phyloP scores from a whole-genome alignment of 2,329 filamentous ascomycete species.

The Verticillium tricorpus region DNA sequence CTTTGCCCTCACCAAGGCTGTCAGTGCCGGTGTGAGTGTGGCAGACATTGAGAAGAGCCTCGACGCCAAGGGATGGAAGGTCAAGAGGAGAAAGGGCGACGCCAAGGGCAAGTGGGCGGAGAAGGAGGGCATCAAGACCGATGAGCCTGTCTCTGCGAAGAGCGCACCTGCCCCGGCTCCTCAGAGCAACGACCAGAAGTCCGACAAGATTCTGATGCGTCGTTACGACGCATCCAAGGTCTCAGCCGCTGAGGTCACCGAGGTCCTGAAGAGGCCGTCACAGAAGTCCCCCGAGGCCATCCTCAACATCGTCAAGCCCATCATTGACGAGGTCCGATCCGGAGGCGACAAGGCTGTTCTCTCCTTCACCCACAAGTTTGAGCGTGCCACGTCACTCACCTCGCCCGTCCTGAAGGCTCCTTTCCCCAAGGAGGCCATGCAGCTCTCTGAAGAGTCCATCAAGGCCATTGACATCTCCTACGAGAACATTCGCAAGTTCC shows the following conservation, averaged over 20 bases:
- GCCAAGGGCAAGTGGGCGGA: slow-evolving; percentile 91
- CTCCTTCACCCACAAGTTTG: slow-evolving; percentile 95
- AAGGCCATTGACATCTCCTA: slow-evolving; percentile 91
- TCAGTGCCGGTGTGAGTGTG: slow-evolving; percentile 77
- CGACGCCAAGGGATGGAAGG: slow-evolving; percentile 91
- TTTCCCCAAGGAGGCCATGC: slow-evolving; percentile 82
- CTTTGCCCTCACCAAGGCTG: slow-evolving; percentile 88
- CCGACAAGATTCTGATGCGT: slow-evolving; percentile 72
- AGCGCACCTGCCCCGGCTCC: slow-evolving; percentile 25
- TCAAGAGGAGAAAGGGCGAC: slow-evolving; percentile 88
- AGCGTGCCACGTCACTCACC: slow-evolving; percentile 86
- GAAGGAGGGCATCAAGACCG: slow-evolving; percentile 64
- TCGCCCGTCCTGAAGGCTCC: slow-evolving; percentile 87
- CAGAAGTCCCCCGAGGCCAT: slow-evolving; percentile 95
- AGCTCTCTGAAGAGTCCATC: slow-evolving; percentile 70
- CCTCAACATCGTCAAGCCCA: slow-evolving; percentile 83
- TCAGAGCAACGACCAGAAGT: slow-evolving; percentile 29
- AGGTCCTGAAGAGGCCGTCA: slow-evolving; percentile 80
- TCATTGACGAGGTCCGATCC: slow-evolving; percentile 80
- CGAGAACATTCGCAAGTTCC: slow-evolving; percentile 92
- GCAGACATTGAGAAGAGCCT: slow-evolving; percentile 89
- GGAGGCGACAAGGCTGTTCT: slow-evolving; percentile 85
- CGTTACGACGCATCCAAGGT: slow-evolving; percentile 67
- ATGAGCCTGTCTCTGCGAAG: slow-evolving; percentile 28
- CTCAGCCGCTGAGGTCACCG: slow-evolving; percentile 59